Base-by-base conservation (phyloP, 768 basidiomycete genomes). In the Phlebiopsis flavidoalba region DNA sequence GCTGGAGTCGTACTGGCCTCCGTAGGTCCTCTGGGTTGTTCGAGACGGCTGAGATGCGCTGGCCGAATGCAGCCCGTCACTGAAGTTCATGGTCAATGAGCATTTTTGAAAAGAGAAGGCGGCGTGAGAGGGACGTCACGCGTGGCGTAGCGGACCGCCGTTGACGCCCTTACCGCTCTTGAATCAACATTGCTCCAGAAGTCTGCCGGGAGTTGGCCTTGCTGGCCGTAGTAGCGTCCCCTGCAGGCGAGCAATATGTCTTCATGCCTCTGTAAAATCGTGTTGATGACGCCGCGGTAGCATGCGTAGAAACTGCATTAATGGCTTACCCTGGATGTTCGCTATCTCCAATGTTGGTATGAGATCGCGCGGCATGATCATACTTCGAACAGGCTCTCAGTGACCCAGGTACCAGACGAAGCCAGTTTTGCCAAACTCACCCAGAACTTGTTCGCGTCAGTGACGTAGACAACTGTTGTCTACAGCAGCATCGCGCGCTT, bases 1-100 rank as follows among this genome's bases (percentile, higher is more conserved):
- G 60, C 78, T 82, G 24, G 82, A 83, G 67, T 83, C 83, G 65
- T 85, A 85, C 65, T 85, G 82, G 1, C 83, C 83, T 10, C 83
- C 83, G 1, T 66, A 69, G n/a, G 64, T 85, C 83, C 51, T 70
- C n/a, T 67, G 1, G 77, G 69, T n/a, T n/a, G 64, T 83, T 81
- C 24, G n/a, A 84, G 67, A 2, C 81, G 72, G 63, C 69, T 72
- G 31, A 83, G 70, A n/a, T 70, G 67, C n/a, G 40, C 64, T 69
- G 0, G 78, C 17, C 74, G 70, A 54, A 85, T 84, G 62, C 83
- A 85, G 6, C 83, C 83, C 0, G 83, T 85, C 51, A 85, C 83
- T 84, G 53, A 8, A 10, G 21, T n/a, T 51, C 8, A n/a, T 3
- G 11, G 50, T 51, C 24, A 26, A 31, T 17, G 1, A 43, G 37